Evolutionary conservation across 352 stramenopile genomes (phyloP), one percentile per base, ranked within the genome.

Genomic region (Globisporangium canariense): DNA sequence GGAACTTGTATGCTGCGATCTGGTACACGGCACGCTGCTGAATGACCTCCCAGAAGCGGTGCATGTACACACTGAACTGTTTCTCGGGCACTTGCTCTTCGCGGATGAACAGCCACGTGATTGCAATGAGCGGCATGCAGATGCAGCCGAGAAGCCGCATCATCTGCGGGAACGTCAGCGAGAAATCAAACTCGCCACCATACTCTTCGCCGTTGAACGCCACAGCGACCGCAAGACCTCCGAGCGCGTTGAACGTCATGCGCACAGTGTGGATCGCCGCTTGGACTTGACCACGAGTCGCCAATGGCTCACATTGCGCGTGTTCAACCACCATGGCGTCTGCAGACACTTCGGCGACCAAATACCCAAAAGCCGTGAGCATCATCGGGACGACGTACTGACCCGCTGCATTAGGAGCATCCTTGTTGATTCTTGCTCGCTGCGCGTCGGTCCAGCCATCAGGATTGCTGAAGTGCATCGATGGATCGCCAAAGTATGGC

Each of bases 371-470:
- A 0, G 79, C 64, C 10, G 79, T 71, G 20, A 90, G 66, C 81
- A 89, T 90, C 81, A 90, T 89, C 18, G 74, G 77, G 34, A 90
- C 69, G 40, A 90, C 73, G 43, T 87, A 89, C 46, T 71, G 72
- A 14, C 67, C 70, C 4, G 76, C 80, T 4, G 70, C 65, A 51
- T 78, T 66, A 9, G 76, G 67, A 14, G 78, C 75, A 7, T 67
- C 38, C 0, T 51, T n/a, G 64, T 89, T 88, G 60, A 88, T 78
- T 28, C 51, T 79, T 6, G 69, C 62, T 18, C 59, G 58, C 32
- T 80, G 67, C 1, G 62, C 66, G 18, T 72, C 56, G 2, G 76
- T 81, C 67, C 71, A 81, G 25, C 76, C 55, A 20, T 75, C 68
- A n/a, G 66, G 68, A 46, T 57, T 74, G 9, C 58, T 78, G 25